Evolutionary conservation across 768 basidiomycete species (phyloP).

Genomic region (Suillus weaverae): DNA sequence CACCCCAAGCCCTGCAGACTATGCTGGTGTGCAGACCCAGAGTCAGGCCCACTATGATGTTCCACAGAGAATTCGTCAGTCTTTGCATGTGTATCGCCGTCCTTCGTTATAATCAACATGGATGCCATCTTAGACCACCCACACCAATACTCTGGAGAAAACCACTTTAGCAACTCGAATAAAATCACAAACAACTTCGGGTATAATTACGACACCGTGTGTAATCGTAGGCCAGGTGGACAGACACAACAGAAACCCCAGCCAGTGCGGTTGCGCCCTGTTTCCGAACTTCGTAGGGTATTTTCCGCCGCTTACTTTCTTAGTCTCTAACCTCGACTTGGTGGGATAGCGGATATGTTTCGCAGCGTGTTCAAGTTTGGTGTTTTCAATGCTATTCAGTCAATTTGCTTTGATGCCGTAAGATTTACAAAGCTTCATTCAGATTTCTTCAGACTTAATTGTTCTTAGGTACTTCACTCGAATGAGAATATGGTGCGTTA

Average conservation of each 20-base stretch:
- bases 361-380: constrained; percentile 83
- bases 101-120: not conserved
- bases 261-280: constrained; percentile 59
- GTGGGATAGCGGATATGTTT: constrained; percentile 72
- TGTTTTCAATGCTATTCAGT: constrained; percentile 91
- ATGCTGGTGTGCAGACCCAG: not conserved
- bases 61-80: not conserved
- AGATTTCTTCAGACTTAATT: constrained; percentile 1
- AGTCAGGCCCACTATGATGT: not conserved
- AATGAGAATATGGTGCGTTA: constrained; percentile 64
- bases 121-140: not conserved
- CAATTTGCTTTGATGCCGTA: constrained; percentile 76
- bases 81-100: too few species aligned
- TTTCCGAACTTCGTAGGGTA: constrained; percentile 68
- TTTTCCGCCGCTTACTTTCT: not conserved
- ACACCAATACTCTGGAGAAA: not conserved
- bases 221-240: not conserved
- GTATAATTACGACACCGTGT: not conserved
- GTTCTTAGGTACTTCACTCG: constrained; percentile 51
- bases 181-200: not conserved
- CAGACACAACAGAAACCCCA: constrained; percentile 37
- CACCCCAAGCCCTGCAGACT: not conserved
- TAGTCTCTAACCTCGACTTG: constrained; percentile 7
- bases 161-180: not conserved
- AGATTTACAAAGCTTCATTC: constrained; percentile 20